Evolutionary conservation across 1,139 yeast species (phyloP), one percentile per base, ranked within the genome.

Genomic region (Hanseniaspora sp.): DNA sequence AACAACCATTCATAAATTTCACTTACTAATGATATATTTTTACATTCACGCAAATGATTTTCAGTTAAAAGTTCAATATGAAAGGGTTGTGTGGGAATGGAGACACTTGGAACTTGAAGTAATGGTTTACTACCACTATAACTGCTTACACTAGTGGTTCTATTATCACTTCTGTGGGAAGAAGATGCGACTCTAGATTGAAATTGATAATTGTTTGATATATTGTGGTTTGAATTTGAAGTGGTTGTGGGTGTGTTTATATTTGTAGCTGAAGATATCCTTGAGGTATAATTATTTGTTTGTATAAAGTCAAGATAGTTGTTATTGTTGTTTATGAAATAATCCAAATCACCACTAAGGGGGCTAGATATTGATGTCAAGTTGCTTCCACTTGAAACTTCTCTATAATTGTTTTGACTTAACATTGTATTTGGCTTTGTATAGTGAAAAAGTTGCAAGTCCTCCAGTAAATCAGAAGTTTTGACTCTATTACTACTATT

Each of bases 21-120:
- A 49, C 77, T 68, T 63, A 77, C 60, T 55, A 76, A 61, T 73
- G 74, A 72, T 66, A 82, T 80, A 71, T 77, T 62, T 55, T 63
- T 63, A 68, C 87, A 68, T 68, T 70, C 63, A 59, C 72, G 65
- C 55, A 79, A 73, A 59, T 80, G 83, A 28, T 70, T 69, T 37
- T 72, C 71, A n/a, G 71, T 73, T 45, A 81, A 66, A 1, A 76
- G 67, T 4, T 77, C 72, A 0, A 83, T 74, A 8, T 77, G 66
- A 58, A 80, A 80, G 2, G 83, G 84, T 13, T 80, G 69, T 46
- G 74, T 72, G 0, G 86, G 86, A 15, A 79, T 68, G 38, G 77
- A 79, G 13, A 71, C 61, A 45, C 66, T 64, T 1, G 84, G 83
- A 5, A 75, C 72, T 0, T 77, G 75, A 0, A 82, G 82, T 23